Conservation (phyloP, 495 filamentous ascomycete species). For the Glarea lozoyensis region DNA sequence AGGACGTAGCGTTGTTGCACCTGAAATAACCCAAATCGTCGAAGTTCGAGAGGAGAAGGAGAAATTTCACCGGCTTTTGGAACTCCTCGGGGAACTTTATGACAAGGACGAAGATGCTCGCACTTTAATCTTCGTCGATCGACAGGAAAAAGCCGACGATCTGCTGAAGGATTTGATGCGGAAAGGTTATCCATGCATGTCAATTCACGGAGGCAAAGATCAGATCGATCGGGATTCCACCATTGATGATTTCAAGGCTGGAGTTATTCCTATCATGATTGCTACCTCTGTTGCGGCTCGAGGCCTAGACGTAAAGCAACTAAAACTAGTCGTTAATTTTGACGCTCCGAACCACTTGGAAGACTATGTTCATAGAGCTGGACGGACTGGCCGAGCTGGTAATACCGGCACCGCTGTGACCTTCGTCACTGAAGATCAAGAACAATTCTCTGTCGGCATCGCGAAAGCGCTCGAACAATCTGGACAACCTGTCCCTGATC, state of each 20-base stretch:
- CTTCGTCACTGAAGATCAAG: constrained; percentile 86
- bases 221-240: constrained; percentile 92
- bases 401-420: constrained; percentile 93
- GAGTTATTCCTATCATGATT: constrained; percentile 79
- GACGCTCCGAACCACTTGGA: constrained; percentile 95
- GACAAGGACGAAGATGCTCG: constrained; percentile 81
- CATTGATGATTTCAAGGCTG: constrained; percentile 91
- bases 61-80: constrained; percentile 78
- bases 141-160: constrained; percentile 87
- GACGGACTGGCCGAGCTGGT: constrained; percentile 89
- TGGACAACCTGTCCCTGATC: constrained; percentile 69
- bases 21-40: constrained; percentile 91
- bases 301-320: constrained; percentile 91
- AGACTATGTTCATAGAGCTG: constrained; percentile 95
- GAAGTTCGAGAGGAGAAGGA: constrained; percentile 76
- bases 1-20: constrained; percentile 81
- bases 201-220: constrained; percentile 94
- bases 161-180: constrained; percentile 73
- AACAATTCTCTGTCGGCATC: constrained; percentile 82
- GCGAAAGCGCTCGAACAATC: constrained; percentile 91
- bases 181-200: constrained; percentile 89
- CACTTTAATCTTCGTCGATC: constrained; percentile 86
- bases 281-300: constrained; percentile 95
- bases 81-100: constrained; percentile 82
- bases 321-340: constrained; percentile 95